These are phyloP conservation scores for Colletotrichum sp. DNA, from an alignment of 2,329 filamentous ascomycete genomes.

Conservation along the genomic window DNA sequence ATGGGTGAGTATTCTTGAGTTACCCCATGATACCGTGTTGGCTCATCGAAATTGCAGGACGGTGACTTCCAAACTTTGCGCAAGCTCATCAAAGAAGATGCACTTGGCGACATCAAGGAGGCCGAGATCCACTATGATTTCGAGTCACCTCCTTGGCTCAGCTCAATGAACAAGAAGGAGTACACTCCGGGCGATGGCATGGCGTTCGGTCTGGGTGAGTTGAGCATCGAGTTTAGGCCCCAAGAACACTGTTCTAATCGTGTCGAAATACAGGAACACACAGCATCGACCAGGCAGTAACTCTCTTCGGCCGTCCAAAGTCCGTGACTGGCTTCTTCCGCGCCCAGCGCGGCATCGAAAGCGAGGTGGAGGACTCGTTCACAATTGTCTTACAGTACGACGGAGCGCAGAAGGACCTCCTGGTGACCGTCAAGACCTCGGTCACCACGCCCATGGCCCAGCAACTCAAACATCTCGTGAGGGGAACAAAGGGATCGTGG, in stretches of 20 bases:
- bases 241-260: background rate
- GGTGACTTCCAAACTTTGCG: conserved; percentile 67
- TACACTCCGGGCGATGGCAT: conserved; percentile 44
- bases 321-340: conserved; percentile 63
- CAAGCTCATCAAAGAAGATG: conserved; percentile 57
- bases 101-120: conserved; percentile 66
- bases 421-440: conserved; percentile 65
- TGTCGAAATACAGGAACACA: conserved; percentile 53
- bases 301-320: conserved; percentile 61
- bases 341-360: conserved; percentile 52
- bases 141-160: conserved; percentile 44
- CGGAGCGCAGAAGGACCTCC: conserved; percentile 43
- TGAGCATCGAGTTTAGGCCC: conserved; percentile 44
- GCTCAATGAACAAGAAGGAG: conserved; percentile 32
- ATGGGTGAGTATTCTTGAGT: background rate
- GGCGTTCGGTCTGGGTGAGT: conserved; percentile 45
- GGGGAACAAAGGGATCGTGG: conserved; percentile 61
- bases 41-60: conserved; percentile 38
- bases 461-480: conserved; percentile 67
- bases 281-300: conserved; percentile 65
- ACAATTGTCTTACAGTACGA: conserved; percentile 67
- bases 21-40: too few species aligned
- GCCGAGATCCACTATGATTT: conserved; percentile 72
- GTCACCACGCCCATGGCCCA: conserved; percentile 64
- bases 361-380: conserved; percentile 48